These are phyloP conservation scores for Macadamia integrifolia DNA, from an alignment of 164 flowering plant species.

Conservation along the genomic window DNA sequence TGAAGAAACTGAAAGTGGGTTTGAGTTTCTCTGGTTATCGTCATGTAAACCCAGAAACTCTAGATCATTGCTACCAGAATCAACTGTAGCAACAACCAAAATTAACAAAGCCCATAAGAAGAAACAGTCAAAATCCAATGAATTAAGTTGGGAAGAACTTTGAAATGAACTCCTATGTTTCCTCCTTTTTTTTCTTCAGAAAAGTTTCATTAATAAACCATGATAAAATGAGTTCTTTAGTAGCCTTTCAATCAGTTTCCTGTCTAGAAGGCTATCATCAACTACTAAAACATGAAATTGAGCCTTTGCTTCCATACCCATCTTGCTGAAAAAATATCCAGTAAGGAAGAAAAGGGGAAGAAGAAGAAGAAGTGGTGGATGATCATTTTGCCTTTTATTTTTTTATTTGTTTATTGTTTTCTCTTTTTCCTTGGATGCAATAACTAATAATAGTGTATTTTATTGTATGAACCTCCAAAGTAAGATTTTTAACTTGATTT, in stretches of 20 bases:
- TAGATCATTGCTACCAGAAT: constrained; percentile 42
- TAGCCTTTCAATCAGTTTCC: constrained; percentile 65
- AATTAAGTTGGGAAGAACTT: background rate
- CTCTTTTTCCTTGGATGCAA: too few species aligned
- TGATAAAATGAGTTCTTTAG: constrained; percentile 12
- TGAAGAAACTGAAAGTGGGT: constrained; percentile 15
- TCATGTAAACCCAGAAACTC: constrained; percentile 35
- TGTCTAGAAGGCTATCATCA: constrained; percentile 68
- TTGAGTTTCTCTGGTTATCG: constrained; percentile 14
- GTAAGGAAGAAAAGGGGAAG: background rate
- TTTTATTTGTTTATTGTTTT: too few species aligned
- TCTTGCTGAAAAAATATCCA: constrained; percentile 5
- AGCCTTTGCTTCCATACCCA: constrained; percentile 13
- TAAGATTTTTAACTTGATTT: too few species aligned
- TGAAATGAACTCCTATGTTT: background rate
- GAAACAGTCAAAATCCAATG: background rate
- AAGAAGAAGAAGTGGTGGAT: background rate
- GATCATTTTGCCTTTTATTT: too few species aligned
- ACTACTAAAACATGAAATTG: constrained; percentile 79
- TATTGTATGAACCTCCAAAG: too few species aligned
- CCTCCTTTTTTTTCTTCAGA: too few species aligned
- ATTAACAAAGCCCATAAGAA: background rate
- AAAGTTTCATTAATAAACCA: too few species aligned
- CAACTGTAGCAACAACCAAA: constrained; percentile 32
- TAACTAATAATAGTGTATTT: too few species aligned